These are phyloP conservation scores for Calonectria montana DNA, from an alignment of 2,329 filamentous ascomycete species.

Conservation along the genomic window DNA sequence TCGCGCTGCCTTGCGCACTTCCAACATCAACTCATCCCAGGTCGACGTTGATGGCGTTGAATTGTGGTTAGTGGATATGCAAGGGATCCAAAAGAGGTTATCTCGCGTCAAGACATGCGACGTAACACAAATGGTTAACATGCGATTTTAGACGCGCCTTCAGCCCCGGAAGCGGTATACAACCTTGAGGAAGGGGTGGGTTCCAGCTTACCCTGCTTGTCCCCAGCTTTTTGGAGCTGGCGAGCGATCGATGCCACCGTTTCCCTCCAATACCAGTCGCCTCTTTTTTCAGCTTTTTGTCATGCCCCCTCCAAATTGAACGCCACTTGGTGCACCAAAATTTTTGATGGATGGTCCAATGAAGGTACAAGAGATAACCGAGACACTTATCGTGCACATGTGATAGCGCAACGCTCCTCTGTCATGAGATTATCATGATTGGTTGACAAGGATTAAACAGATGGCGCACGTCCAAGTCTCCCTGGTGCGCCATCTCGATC, in stretches of 20 bases:
- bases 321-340: background rate
- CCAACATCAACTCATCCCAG: constrained; percentile 4
- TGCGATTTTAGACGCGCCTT: constrained; percentile 17
- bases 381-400: background rate
- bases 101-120: constrained; percentile 19
- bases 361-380: background rate
- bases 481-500: constrained; percentile 1
- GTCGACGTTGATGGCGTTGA: background rate
- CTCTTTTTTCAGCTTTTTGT: background rate
- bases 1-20: constrained; percentile 4
- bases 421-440: background rate
- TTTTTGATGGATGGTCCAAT: background rate
- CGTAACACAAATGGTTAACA: constrained; percentile 22
- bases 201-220: constrained; percentile 9
- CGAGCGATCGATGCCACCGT: background rate
- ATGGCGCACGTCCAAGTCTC: background rate
- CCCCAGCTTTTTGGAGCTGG: constrained; percentile 7
- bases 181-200: background rate
- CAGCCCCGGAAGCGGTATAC: background rate
- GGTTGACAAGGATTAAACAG: background rate
- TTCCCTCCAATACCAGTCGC: background rate
- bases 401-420: background rate
- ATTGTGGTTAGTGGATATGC: constrained; percentile 14
- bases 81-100: constrained; percentile 14
- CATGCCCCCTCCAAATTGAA: constrained; percentile 9